Conservation (phyloP, 768 basidiomycete genomes). For the Mycena amicta region DNA sequence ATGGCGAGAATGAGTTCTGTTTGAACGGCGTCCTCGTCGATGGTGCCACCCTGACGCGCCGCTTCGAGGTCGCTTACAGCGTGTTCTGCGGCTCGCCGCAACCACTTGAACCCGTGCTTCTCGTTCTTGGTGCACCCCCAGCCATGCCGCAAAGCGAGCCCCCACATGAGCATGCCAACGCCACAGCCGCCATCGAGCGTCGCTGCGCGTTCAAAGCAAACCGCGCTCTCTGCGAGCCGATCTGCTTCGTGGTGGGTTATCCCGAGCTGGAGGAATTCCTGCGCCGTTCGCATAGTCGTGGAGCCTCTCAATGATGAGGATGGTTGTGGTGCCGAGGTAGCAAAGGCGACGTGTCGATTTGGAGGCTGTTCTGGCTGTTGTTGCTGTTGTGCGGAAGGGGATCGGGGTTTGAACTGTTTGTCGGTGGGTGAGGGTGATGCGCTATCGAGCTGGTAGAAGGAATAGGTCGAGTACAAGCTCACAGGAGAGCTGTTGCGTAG, state of each 20-base stretch:
- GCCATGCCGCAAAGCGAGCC: slow-evolving; percentile 79
- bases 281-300: slow-evolving; percentile 42
- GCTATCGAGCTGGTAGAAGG: slow-evolving; percentile 63
- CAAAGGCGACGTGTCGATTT: slow-evolving; percentile 6
- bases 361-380: slow-evolving; percentile 1
- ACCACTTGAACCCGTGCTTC: slow-evolving; percentile 77
- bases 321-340: slow-evolving; percentile 3
- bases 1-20: slow-evolving; percentile 85
- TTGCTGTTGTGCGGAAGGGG: slow-evolving; percentile 12
- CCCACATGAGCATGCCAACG: slow-evolving; percentile 93
- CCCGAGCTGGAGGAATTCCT: slow-evolving; percentile 74
- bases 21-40: slow-evolving; percentile 61
- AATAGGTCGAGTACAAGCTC: slow-evolving; percentile 63
- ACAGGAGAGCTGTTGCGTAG: slow-evolving; percentile 39
- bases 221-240: slow-evolving; percentile 65
- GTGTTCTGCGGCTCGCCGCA: slow-evolving; percentile 77
- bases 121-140: slow-evolving; percentile 88
- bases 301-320: too few relatives aligned
- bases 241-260: slow-evolving; percentile 80
- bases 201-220: slow-evolving; percentile 77
- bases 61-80: slow-evolving; percentile 78
- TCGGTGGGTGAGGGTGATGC: slow-evolving; percentile 46
- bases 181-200: slow-evolving; percentile 77
- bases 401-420: slow-evolving; percentile 22
- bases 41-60: slow-evolving; percentile 48